Evolutionary conservation across 345 rosid species (phyloP), one percentile per base, ranked within the genome.

Genomic region (Boechera retrofracta): DNA sequence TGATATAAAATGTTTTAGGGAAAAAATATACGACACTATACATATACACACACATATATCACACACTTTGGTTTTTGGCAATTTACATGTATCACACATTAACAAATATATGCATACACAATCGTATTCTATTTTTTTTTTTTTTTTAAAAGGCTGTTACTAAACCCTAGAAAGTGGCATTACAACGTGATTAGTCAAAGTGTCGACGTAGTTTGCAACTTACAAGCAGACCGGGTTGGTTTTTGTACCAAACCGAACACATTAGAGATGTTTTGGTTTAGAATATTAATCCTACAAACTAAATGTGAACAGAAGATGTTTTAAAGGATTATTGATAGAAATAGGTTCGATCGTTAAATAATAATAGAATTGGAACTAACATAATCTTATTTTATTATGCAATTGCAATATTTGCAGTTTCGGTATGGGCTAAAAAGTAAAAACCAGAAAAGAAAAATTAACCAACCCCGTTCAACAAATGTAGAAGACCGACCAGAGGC

Each of bases 381-480:
- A 44, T 7, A 24, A 3, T 7, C 55, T 4, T 31, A 8, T 38
- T 70, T 10, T 38, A 13, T 13, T 5, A 35, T 45, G 67, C 52
- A 53, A 36, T 45, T 16, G 29, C 8, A 32, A 5, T 63, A 56
- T 26, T 38, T 36, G 21, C 9, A 36, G 28, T 28, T 36, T 69
- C 5, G 54, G 72, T 54, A 26, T 5, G 52, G 24, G 24, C 24
- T 21, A 21, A 21, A 21, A 36, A 12, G 33, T 63, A 10, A 32
- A n/a, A 7, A 72, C 63, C 69, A 54, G 9, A 29, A 33, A 41
- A 60, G 6, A 47, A 33, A 33, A 69, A 5, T 26, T 51, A 72
- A 60, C 74, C 77, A 72, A 51, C 70, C 67, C 78, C 81, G 74
- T 78, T 65, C 64, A 59, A 67, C 33, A 48, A 57, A 71, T 48